These are phyloP conservation scores for Leucosporidium scottii DNA, from an alignment of 768 basidiomycete genomes.

Conservation along the genomic window DNA sequence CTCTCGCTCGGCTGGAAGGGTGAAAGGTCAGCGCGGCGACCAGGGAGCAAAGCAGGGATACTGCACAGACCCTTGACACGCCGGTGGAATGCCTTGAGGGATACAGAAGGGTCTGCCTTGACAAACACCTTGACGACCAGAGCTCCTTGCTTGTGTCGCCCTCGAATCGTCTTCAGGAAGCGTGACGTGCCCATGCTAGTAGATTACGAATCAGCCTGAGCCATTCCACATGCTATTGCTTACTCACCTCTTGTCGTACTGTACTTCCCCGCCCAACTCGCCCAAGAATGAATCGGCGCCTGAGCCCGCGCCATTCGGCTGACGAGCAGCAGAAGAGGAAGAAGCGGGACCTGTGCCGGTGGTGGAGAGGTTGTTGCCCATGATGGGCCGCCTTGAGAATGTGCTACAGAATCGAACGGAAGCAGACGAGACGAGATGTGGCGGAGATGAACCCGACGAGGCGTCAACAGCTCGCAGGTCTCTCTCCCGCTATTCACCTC, in stretches of 20 bases:
- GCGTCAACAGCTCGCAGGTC: too few relatives aligned
- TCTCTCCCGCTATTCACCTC: too few relatives aligned
- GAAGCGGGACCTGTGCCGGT: neutral
- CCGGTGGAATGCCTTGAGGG: slow-evolving; percentile 64
- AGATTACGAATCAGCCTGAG: neutral
- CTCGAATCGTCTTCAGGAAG: slow-evolving; percentile 79
- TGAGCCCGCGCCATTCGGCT: neutral
- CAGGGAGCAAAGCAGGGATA: neutral
- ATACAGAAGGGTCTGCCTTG: slow-evolving; percentile 81
- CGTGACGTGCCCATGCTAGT: slow-evolving; percentile 62
- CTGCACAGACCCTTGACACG: slow-evolving; percentile 58
- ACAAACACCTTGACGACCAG: slow-evolving; percentile 91
- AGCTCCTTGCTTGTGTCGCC: slow-evolving; percentile 68
- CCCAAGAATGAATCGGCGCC: slow-evolving; percentile 45
- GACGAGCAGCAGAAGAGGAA: neutral
- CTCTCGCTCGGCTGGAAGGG: slow-evolving; percentile 69
- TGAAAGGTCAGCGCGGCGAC: slow-evolving; percentile 7
- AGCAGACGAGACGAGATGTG: too few relatives aligned
- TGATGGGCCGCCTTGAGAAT: neutral
- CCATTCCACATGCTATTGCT: too few relatives aligned
- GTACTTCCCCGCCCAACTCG: slow-evolving; percentile 76
- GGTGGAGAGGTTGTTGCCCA: slow-evolving; percentile 1
- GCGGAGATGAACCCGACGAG: too few relatives aligned
- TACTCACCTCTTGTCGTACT: slow-evolving; percentile 82
- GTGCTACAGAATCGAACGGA: neutral